Percentiles rank a stretch among this genome's conserved stretches.
Conservation (phyloP, 257 asterid species). For the Solanum chmielewskii region DNA sequence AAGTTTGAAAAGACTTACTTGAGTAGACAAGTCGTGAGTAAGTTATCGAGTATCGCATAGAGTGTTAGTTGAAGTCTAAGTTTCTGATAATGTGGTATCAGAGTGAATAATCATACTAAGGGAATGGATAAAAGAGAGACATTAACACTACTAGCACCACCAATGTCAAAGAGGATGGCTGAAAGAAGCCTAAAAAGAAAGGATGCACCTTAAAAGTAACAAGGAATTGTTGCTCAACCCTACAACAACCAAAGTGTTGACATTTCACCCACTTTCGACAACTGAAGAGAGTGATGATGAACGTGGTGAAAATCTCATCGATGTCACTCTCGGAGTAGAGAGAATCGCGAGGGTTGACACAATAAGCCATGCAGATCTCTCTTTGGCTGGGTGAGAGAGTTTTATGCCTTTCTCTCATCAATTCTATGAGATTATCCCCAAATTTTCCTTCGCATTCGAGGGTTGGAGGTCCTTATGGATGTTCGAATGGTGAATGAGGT, state of each 20-base stretch:
- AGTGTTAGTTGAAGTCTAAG: background rate
- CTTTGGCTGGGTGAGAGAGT: background rate
- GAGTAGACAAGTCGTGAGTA: background rate
- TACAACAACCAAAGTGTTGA: accelerated
- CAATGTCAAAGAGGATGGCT: background rate
- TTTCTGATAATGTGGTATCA: background rate
- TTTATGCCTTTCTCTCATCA: accelerated
- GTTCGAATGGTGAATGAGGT: background rate
- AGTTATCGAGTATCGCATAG: background rate
- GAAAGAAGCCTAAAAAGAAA: background rate
- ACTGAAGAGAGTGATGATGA: background rate
- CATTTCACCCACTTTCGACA: background rate
- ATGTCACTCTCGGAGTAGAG: background rate
- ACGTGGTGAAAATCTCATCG: background rate
- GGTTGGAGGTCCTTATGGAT: background rate
- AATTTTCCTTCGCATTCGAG: background rate
- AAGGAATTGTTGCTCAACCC: background rate
- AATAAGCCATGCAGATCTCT: background rate
- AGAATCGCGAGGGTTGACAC: background rate
- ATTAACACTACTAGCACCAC: background rate
- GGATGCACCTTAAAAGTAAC: background rate
- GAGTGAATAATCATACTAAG: background rate
- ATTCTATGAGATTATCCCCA: background rate
- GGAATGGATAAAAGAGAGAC: background rate
- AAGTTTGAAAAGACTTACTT: background rate